Base-by-base conservation (phyloP, 768 basidiomycete species). In the Termitomyces sp. region DNA sequence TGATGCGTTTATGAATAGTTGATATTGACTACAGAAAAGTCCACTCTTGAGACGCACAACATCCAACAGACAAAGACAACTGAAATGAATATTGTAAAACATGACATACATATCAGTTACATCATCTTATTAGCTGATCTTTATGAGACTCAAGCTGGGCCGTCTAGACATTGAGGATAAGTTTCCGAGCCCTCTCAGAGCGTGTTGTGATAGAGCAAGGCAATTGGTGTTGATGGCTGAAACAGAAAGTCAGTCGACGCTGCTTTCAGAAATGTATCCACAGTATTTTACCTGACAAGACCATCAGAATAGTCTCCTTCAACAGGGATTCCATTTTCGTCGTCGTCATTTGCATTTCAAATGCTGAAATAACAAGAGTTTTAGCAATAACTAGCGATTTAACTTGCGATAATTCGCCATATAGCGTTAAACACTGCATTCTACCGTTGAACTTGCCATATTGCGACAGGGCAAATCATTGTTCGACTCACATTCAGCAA, bases 351-450 rank as follows among this genome's bases (percentile, higher is more conserved):
- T 2, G 67, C 64, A 55, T 66, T 69, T 33, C 51, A 44, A 33
- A 73, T 66, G 26, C 66, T 60, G 65, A 73, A 73, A 9, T 62
- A 6, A 68, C 62, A 24, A 74, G 60, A 3, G 67, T 59, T 12
- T 62, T 58, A 3, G 66, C 69, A 39, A 70, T 66, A 15, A 65
- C 54, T 10, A 72, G 41, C 66, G 68, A 66, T n/a, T n/a, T n/a
- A 31, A 60, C 56, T 59, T 64, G 18, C 39, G 51, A 52, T 31
- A 6, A 13, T 33, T 36, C 13, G 18, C 1, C 5, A 7, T 41
- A 12, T 13, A 58, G 26, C 26, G 20, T 15, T 29, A 6, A 45
- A 31, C 16, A 29, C 15, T 34, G 28, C 7, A 20, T 37, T 28
- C 54, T 55, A 68, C 65, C 7, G 61, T 62, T 6, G 63, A 58